Conservation (phyloP, 2,329 filamentous ascomycete species). For the Stromatinia cepivora region DNA sequence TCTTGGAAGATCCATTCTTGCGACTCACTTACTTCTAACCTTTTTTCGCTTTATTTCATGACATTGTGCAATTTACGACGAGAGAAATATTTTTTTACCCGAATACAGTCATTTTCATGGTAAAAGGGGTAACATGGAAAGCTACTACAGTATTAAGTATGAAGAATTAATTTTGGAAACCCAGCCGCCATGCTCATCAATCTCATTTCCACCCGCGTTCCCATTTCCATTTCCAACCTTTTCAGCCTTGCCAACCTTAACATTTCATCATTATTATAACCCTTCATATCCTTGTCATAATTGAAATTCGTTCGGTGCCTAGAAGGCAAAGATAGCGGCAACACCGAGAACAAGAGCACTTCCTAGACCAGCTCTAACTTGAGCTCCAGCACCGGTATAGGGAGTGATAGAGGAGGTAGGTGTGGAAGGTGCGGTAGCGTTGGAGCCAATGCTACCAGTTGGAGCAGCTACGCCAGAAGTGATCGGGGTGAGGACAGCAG, state of each 20-base stretch:
- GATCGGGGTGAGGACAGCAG: not conserved
- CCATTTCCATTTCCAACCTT: not conserved
- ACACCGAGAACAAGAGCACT: constrained; percentile 1
- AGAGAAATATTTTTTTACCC: not conserved
- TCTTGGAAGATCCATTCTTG: not conserved
- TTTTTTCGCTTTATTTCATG: not conserved
- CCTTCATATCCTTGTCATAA: not conserved
- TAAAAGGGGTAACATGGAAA: constrained; percentile 1
- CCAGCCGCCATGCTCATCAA: not conserved
- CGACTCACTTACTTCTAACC: not conserved
- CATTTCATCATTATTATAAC: constrained; percentile 10
- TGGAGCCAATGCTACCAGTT: constrained; percentile 12
- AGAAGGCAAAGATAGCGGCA: constrained; percentile 4
- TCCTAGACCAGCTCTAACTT: constrained; percentile 14
- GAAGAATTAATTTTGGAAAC: constrained; percentile 12
- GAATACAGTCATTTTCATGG: not conserved
- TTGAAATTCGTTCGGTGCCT: not conserved
- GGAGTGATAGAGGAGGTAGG: not conserved
- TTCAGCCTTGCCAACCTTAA: not conserved
- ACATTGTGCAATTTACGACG: not conserved
- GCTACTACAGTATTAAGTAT: constrained; percentile 3
- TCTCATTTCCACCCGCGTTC: not conserved
- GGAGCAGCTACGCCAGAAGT: constrained; percentile 19
- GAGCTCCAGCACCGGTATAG: constrained; percentile 14
- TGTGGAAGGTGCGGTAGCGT: constrained; percentile 3